Evolutionary conservation across 768 basidiomycete genomes (phyloP), one percentile per base, ranked within the genome.

Genomic region (Hydnum rufescens): DNA sequence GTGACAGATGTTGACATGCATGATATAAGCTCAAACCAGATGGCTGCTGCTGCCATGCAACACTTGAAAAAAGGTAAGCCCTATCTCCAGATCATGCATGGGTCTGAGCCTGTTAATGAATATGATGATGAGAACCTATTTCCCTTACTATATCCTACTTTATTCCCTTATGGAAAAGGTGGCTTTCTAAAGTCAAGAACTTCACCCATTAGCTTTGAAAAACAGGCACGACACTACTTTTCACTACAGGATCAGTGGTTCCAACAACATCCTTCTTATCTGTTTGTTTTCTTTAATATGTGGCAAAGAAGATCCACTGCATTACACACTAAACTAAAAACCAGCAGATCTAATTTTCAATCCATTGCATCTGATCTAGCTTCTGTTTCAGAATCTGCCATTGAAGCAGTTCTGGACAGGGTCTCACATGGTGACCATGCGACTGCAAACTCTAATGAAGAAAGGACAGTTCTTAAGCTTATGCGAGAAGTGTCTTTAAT

Each of bases 151-250:
- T 60, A 58, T 50, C 60, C 60, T 1, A 60, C 57, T n/a, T 42
- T 60, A 1, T 60, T 55, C 48, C 60, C 60, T 18, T 60, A 57
- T 51, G 60, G 57, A 0, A 2, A 46, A 5, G 60, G 60, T 1
- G 57, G 60, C 0, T 57, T 60, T 28, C 3, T 3, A 3, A 26
- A 46, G 5, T 3, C 1, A n/a, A 13, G 26, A 30, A 13, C 36
- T 22, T 18, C 19, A 19, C 13, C 16, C 2, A 5, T 59, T 8
- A 34, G 29, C 13, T 22, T 59, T 19, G 43, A 51, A 19, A 2
- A 6, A 23, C 55, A 57, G 16, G 52, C 44, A 1, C 51, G 51
- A 29, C 55, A 56, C 36, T 51, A 47, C 8, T 46, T 57, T 36
- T 16, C 19, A 3, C 31, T 58, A 2, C 13, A 29, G 4, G 59